A percentile compares a stretch with the other conserved stretches of the same genome.
Evolutionary conservation across 148 eudicot genomes (phyloP).

Genomic region (Amaranthus hypochondriacus): DNA sequence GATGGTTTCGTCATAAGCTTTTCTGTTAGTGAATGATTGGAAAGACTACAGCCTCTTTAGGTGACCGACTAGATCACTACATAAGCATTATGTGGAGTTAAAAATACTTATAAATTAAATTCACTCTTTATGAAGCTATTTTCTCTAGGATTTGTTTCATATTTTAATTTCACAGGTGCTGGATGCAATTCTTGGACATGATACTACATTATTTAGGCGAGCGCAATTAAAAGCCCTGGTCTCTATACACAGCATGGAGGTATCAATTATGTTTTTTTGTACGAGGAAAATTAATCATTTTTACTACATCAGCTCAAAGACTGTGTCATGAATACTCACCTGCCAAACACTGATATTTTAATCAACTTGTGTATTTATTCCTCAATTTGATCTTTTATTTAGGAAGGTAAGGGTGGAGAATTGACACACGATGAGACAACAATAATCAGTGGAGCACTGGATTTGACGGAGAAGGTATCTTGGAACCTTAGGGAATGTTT

Average conservation of each 20-base stretch:
- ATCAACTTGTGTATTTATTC: not conserved
- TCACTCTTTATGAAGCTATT: not conserved
- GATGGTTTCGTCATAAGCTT: not conserved
- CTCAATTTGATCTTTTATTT: slow-evolving; percentile 9
- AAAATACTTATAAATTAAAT: no score
- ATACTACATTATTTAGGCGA: slow-evolving; percentile 79
- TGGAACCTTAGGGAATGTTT: not conserved
- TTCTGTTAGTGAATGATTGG: not conserved
- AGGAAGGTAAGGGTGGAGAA: slow-evolving; percentile 55
- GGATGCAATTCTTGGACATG: slow-evolving; percentile 71
- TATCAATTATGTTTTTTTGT: slow-evolving; percentile 19
- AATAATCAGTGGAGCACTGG: slow-evolving; percentile 48
- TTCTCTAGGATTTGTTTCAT: not conserved
- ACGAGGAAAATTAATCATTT: not conserved
- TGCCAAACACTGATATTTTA: not conserved
- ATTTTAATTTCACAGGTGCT: slow-evolving; percentile 47
- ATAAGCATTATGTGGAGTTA: no score
- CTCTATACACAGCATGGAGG: slow-evolving; percentile 91
- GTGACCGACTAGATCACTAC: no score
- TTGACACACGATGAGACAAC: slow-evolving; percentile 48
- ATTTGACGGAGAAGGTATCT: slow-evolving; percentile 43
- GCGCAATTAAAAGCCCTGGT: slow-evolving; percentile 96
- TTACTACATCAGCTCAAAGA: not conserved
- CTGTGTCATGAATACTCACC: not conserved
- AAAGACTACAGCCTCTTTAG: not conserved